phyloP scores from a whole-genome alignment of 2,329 filamentous ascomycete species.

The Dryadomyces sulphureus region DNA sequence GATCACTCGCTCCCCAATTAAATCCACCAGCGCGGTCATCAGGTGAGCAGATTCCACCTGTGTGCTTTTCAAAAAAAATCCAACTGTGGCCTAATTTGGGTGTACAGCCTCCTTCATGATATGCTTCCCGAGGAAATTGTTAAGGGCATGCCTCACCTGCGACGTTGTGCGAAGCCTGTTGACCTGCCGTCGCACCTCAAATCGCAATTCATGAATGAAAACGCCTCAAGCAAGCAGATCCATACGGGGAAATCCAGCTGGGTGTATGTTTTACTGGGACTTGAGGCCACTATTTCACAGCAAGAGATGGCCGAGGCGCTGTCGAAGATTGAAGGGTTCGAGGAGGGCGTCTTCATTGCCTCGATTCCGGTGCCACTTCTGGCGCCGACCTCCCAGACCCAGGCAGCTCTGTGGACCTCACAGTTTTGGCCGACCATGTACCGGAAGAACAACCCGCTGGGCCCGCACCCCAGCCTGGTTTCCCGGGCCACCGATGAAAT shows the following conservation, averaged over 20 bases:
- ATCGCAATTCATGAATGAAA: slow-evolving; percentile 44
- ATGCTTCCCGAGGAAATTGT: slow-evolving; percentile 44
- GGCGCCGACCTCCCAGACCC: slow-evolving; percentile 59
- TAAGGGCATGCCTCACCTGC: slow-evolving; percentile 56
- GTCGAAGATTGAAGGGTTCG: slow-evolving; percentile 32
- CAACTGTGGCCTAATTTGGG: not conserved
- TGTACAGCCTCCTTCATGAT: slow-evolving; percentile 35
- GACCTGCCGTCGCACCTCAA: slow-evolving; percentile 54
- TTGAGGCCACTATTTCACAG: slow-evolving; percentile 34
- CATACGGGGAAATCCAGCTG: slow-evolving; percentile 45
- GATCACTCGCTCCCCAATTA: slow-evolving; percentile 57
- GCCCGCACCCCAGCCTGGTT: slow-evolving; percentile 65
- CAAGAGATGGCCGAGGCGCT: slow-evolving; percentile 35
- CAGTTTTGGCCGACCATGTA: slow-evolving; percentile 78
- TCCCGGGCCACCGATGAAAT: slow-evolving; percentile 56
- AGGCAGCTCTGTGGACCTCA: slow-evolving; percentile 59
- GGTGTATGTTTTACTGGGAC: slow-evolving; percentile 43
- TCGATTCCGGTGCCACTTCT: slow-evolving; percentile 56
- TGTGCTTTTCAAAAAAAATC: too few relatives aligned
- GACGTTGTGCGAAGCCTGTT: slow-evolving; percentile 57
- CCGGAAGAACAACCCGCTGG: slow-evolving; percentile 75
- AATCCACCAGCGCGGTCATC: slow-evolving; percentile 56
- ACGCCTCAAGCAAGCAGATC: slow-evolving; percentile 35
- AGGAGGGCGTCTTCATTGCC: slow-evolving; percentile 38
- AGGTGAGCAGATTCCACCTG: slow-evolving; percentile 47